phyloP scores from a whole-genome alignment of 768 basidiomycete genomes.

The Lentinula detonsa region DNA sequence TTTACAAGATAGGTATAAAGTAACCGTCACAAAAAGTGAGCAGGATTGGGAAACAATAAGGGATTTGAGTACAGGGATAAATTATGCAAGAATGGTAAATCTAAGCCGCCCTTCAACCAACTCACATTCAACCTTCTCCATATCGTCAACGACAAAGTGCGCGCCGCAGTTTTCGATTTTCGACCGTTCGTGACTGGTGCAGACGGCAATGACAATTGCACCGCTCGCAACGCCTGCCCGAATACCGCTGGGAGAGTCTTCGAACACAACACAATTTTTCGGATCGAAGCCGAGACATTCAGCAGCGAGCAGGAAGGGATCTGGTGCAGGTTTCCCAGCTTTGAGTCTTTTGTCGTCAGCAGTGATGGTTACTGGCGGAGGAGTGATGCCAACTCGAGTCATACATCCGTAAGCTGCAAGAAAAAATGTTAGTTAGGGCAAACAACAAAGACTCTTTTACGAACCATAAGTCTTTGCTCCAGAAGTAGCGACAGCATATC shows the following conservation, averaged over 20 bases:
- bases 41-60: too few relatives aligned
- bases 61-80: too few relatives aligned
- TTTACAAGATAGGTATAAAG: too few relatives aligned
- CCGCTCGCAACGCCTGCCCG: slow-evolving; percentile 68
- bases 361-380: slow-evolving; percentile 65
- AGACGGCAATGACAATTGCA: slow-evolving; percentile 67
- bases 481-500: slow-evolving; percentile 70
- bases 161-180: slow-evolving; percentile 52
- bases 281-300: slow-evolving; percentile 50
- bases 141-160: slow-evolving; percentile 48
- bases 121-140: slow-evolving; percentile 42
- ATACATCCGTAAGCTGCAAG: slow-evolving; percentile 54
- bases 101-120: slow-evolving; percentile 32
- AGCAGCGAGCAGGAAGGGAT: slow-evolving; percentile 60
- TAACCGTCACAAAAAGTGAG: too few relatives aligned
- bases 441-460: slow-evolving; percentile 12
- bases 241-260: slow-evolving; percentile 79
- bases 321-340: slow-evolving; percentile 57
- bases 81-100: slow-evolving; percentile 24
- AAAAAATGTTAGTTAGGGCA: neutral
- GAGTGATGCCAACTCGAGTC: slow-evolving; percentile 61
- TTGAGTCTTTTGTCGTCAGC: slow-evolving; percentile 71
- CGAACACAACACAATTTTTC: slow-evolving; percentile 65
- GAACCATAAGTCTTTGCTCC: slow-evolving; percentile 65
- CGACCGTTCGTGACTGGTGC: slow-evolving; percentile 60